These are phyloP conservation scores for Exserohilum turcica DNA, from an alignment of 2,329 filamentous ascomycete genomes.

Conservation along the genomic window DNA sequence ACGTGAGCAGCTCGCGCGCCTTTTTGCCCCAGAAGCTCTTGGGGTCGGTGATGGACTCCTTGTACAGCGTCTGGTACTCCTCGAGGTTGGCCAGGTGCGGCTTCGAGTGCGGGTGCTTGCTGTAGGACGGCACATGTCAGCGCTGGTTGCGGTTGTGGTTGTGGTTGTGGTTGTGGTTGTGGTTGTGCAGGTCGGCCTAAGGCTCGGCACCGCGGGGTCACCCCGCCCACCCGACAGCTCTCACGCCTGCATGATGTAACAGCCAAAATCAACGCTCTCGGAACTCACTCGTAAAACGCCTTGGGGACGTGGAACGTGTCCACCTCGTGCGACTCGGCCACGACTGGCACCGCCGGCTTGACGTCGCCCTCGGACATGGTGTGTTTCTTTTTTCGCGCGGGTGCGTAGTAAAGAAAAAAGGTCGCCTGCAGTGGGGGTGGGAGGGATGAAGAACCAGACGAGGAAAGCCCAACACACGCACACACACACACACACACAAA, in stretches of 20 bases:
- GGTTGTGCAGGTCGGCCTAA: conserved; percentile 6
- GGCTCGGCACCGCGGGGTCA: conserved; percentile 38
- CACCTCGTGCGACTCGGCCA: conserved; percentile 76
- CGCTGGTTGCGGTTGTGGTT: conserved; percentile 5
- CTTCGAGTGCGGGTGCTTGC: conserved; percentile 63
- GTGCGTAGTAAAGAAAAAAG: conserved; percentile 2
- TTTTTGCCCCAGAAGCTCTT: conserved; percentile 86
- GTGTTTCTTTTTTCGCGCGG: conserved; percentile 17
- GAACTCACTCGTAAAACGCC: conserved; percentile 51
- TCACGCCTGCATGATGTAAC: conserved; percentile 27
- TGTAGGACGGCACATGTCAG: conserved; percentile 32
- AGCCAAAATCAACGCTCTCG: conserved; percentile 17
- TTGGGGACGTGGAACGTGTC: conserved; percentile 71
- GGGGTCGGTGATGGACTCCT: conserved; percentile 87
- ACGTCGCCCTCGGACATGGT: conserved; percentile 54
- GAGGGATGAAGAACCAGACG: no score
- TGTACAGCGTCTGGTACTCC: conserved; percentile 68
- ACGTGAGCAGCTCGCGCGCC: conserved; percentile 87
- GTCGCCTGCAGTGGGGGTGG: conserved; percentile 12
- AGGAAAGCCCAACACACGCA: no score
- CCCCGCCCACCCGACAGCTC: conserved; percentile 34
- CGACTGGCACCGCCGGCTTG: conserved; percentile 55
- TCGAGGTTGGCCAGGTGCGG: conserved; percentile 65
- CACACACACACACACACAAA: no score
- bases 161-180: no score